Percentiles rank a stretch among this genome's conserved stretches.
phyloP scores from a whole-genome alignment of 768 basidiomycete genomes.

The Cyclocybe cylindracea region DNA sequence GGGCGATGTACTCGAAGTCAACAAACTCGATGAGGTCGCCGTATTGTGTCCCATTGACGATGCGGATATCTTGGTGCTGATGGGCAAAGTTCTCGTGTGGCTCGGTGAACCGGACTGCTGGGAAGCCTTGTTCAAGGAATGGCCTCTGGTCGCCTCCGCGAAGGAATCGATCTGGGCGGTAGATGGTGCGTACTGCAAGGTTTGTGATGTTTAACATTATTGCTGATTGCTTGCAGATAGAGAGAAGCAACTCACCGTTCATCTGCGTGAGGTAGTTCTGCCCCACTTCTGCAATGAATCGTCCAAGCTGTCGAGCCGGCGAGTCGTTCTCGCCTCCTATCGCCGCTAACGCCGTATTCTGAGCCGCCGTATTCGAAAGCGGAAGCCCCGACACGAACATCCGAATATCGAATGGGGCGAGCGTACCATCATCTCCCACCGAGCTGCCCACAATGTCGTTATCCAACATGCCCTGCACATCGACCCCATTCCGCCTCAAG shows the following conservation, averaged over 20 bases:
- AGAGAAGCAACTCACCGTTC: slow-evolving; percentile 38
- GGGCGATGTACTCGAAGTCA: slow-evolving; percentile 53
- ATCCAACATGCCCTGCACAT: slow-evolving; percentile 59
- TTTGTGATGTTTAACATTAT: neutral
- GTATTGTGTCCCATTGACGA: slow-evolving; percentile 52
- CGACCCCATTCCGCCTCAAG: slow-evolving; percentile 40
- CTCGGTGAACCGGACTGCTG: slow-evolving; percentile 58
- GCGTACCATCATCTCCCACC: slow-evolving; percentile 46
- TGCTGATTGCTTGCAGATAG: neutral
- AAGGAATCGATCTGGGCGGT: slow-evolving; percentile 53
- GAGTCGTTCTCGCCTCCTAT: slow-evolving; percentile 59
- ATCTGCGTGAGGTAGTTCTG: slow-evolving; percentile 49
- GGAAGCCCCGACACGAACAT: slow-evolving; percentile 56
- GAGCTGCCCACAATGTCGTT: slow-evolving; percentile 60
- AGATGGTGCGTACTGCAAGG: slow-evolving; percentile 46
- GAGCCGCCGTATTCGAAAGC: slow-evolving; percentile 37
- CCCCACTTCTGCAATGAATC: slow-evolving; percentile 53
- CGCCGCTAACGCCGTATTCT: slow-evolving; percentile 32
- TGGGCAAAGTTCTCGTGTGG: slow-evolving; percentile 59
- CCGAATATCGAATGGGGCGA: slow-evolving; percentile 48
- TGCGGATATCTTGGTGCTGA: slow-evolving; percentile 57
- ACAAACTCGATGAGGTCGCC: slow-evolving; percentile 55
- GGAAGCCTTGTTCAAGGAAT: slow-evolving; percentile 50
- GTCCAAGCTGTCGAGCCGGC: slow-evolving; percentile 49
- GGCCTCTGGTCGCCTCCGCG: slow-evolving; percentile 57